Base-by-base conservation (phyloP, 2,329 filamentous ascomycete species). In the Botryotinia narcissicola region DNA sequence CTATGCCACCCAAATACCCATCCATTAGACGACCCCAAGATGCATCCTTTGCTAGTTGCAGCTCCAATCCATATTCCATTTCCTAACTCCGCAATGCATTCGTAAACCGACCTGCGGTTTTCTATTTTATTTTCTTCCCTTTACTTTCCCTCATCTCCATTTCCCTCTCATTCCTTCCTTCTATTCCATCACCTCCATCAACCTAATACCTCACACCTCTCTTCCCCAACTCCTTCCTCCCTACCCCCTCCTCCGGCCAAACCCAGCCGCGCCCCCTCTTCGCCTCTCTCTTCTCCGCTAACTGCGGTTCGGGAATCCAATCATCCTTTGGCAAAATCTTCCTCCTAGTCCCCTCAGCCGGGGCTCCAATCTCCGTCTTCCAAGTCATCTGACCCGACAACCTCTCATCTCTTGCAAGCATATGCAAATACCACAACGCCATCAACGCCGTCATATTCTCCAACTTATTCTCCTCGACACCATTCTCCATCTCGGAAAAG, bases 391-490 rank as follows among this genome's bases (percentile, higher is more conserved):
- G 90, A 29, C 88, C 88, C 3, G 86, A 85, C 8, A 87, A 83
- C 2, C 86, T 84, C 75, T 90, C 87, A 79, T 90, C 88, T 76
- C 87, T 85, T 37, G 91, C 91, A 66, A 93, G 85, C 85, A 92
- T 91, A 82, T 93, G 93, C 57, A 95, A 84, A 70, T 91, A 93
- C 91, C 92, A 95, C 48, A 95, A 87, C 0, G 92, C 92, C 12
- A 95, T 86, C 75, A 90, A 89, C 20, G 92, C 92, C 0, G 92
- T 94, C 81, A 95, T 86, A 75, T 88, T 93, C 78, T 93, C 85
- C 72, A 87, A 86, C 9, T 85, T 81, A 22, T 77, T 80, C 46
- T 78, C 75, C 9, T 78, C 78, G 25, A 78, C 78, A 0, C 29
- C 71, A 16, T 67, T 72, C n/a, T 79, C 78, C 12, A 16, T 3